Evolutionary conservation across 257 asterid species (phyloP), one percentile per base, ranked within the genome.

Genomic region (Solanum pennellii): DNA sequence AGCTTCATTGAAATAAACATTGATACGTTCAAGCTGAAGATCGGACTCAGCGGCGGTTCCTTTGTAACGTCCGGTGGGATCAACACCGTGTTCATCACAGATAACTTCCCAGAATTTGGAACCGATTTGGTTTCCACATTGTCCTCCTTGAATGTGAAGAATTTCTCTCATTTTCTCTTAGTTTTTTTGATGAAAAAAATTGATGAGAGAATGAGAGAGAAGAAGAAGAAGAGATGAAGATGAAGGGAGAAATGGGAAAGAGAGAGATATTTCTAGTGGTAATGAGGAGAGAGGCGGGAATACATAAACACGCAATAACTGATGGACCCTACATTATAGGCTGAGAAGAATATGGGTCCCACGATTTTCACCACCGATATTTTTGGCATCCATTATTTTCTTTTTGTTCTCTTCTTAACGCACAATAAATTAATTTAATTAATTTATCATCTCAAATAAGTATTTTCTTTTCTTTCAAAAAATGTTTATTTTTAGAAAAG

Each of bases 41-140:
- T 86, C 93, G 6, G 92, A 86, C 20, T 93, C 82, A 6, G 33
- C 93, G 16, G 91, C 83, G 23, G 93, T 93, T 45, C 91, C 94
- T 86, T 91, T 93, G 91, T 84, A 94, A 42, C 88, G 92, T 6
- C 96, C 95, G 27, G 92, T 86, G 20, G 92, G 90, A 62, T 94
- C 96, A 47, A 94, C 91, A 35, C 92, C 94, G 87, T 93, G 96
- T 83, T 92, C 96, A 39, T 90, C 93, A 86, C 96, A 93, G 74
- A 93, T 92, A 25, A 92, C 96, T 62, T 93, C 96, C 96, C 96
- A 93, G 80, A 93, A 93, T 47, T 93, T 93, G 2, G 96, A 92
- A 13, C 96, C 95, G 87, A 94, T 94, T 83, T 94, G 96, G 92
- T 94, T 94, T 20, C 96, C 95, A 59, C 96, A 94, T 87, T 94